A percentile compares a stretch with the other conserved stretches of the same genome.
phyloP scores from a whole-genome alignment of 306 rosid genomes.

The Prinsepia uniflora region DNA sequence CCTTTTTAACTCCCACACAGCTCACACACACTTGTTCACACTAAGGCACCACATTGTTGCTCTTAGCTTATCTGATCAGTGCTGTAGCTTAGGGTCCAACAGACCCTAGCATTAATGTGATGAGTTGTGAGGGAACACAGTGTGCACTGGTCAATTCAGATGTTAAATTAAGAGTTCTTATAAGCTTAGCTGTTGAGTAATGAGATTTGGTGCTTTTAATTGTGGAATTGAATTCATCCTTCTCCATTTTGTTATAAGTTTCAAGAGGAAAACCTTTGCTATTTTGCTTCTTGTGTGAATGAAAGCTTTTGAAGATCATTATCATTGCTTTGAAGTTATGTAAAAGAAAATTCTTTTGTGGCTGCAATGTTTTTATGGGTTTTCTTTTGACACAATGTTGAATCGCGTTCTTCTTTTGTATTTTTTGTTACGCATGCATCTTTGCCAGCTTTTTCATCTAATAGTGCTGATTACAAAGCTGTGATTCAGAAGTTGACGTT shows the following conservation, averaged over 20 bases:
- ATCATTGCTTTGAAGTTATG: not conserved
- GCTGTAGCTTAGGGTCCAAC: too few species aligned
- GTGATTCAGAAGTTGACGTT: conserved; percentile 26
- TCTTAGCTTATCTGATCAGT: too few species aligned
- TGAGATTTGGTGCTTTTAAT: not conserved
- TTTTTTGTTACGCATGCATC: not conserved
- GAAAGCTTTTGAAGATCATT: not conserved
- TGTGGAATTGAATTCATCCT: not conserved
- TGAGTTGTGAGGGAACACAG: not conserved
- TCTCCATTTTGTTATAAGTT: conserved; percentile 1
- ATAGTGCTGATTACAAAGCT: too few species aligned
- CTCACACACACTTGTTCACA: too few species aligned
- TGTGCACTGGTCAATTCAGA: not conserved
- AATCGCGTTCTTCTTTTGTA: conserved; percentile 40
- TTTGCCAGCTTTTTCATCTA: not conserved
- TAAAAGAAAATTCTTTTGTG: not conserved
- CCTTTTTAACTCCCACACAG: too few species aligned
- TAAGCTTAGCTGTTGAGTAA: not conserved
- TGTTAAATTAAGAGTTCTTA: not conserved
- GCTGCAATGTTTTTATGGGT: not conserved
- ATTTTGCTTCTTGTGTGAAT: not conserved
- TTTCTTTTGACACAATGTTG: conserved; percentile 17
- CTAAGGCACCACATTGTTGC: too few species aligned
- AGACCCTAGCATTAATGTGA: not conserved
- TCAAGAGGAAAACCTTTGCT: not conserved